Evolutionary conservation across 2,329 filamentous ascomycete species (phyloP).

Genomic region (Cladobotryum mycophilum): DNA sequence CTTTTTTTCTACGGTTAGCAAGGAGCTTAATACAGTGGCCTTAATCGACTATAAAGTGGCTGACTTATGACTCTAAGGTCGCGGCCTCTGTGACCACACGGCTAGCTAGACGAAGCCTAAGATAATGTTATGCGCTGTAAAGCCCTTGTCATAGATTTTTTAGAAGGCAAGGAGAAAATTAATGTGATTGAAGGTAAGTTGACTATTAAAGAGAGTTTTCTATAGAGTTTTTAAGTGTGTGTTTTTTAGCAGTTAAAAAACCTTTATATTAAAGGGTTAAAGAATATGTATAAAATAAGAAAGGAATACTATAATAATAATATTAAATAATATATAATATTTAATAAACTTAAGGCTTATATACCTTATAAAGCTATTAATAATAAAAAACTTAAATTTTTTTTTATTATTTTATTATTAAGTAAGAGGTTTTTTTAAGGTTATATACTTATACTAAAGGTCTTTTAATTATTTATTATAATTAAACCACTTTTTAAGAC

Average conservation of each 20-base stretch:
- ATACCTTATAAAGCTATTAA: slow-evolving; percentile 2
- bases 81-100: background rate
- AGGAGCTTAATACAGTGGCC: background rate
- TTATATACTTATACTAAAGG: no score
- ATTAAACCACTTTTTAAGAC: no score
- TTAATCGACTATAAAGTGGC: background rate
- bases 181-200: background rate
- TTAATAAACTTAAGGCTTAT: slow-evolving; percentile 1
- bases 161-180: background rate
- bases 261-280: slow-evolving; percentile 5
- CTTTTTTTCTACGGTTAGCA: background rate
- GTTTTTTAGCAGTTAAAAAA: slow-evolving; percentile 2
- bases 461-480: no score
- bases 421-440: no score
- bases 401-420: no score
- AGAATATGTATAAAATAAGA: slow-evolving; percentile 5
- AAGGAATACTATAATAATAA: background rate
- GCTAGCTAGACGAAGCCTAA: background rate
- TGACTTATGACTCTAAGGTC: background rate
- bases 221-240: background rate
- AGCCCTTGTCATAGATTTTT: background rate
- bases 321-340: slow-evolving; percentile 6
- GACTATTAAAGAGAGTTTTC: background rate
- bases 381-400: background rate
- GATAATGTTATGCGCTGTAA: background rate